A percentile compares a stretch with the other conserved stretches of the same genome.
These are phyloP conservation scores for Rhodotorula toruloides DNA, from an alignment of 768 basidiomycete species.

Conservation along the genomic window DNA sequence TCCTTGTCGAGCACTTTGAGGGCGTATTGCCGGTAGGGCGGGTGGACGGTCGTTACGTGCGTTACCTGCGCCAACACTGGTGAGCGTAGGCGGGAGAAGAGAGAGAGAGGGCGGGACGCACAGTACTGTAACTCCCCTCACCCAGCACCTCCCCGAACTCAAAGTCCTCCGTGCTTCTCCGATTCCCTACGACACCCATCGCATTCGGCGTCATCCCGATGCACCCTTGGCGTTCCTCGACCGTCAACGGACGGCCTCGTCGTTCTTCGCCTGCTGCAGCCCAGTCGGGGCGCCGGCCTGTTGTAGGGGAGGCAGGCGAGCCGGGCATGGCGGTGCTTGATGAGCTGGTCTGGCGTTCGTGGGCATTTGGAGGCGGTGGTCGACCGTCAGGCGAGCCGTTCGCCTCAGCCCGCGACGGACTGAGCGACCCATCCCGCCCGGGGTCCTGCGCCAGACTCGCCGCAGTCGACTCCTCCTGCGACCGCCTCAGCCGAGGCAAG, in stretches of 20 bases:
- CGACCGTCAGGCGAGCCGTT: not conserved
- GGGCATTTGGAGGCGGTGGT: not conserved
- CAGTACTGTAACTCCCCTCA: conserved; percentile 76
- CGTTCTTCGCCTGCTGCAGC: not conserved
- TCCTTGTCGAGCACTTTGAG: conserved; percentile 79
- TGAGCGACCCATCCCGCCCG: not conserved
- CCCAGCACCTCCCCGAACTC: conserved; percentile 68
- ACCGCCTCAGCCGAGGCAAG: not conserved
- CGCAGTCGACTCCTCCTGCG: not conserved
- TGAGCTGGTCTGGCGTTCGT: not conserved
- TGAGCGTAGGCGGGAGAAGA: not conserved
- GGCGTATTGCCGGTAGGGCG: conserved; percentile 61
- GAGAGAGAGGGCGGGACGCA: conserved; percentile 47
- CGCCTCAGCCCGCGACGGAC: too few relatives aligned
- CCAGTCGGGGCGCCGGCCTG: not conserved
- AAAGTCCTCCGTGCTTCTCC: conserved; percentile 56
- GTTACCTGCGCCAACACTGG: conserved; percentile 6
- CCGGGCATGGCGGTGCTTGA: not conserved
- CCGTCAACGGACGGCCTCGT: not conserved
- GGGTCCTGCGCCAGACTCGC: not conserved
- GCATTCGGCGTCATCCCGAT: conserved; percentile 16
- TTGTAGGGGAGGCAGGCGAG: not conserved
- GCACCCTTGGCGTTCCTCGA: not conserved
- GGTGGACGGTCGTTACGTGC: conserved; percentile 29
- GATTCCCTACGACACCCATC: conserved; percentile 21